Percentiles rank a stretch among this genome's conserved stretches.
Evolutionary conservation across 2,329 filamentous ascomycete species (phyloP).

Genomic region (Epicoccum sorghinum): DNA sequence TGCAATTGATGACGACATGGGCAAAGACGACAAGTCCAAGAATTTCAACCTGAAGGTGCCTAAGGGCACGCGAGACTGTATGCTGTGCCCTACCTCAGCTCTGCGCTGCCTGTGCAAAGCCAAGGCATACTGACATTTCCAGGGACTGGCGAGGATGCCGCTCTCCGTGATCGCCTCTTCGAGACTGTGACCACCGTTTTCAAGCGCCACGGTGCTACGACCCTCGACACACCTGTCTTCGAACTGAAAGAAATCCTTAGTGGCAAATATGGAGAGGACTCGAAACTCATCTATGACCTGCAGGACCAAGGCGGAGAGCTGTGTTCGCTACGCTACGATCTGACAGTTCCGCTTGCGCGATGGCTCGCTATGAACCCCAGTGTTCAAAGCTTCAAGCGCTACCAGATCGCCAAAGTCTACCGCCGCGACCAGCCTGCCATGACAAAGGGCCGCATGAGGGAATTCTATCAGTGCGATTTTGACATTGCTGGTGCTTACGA

Average conservation of each 20-base stretch:
- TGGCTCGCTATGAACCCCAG: slow-evolving; percentile 91
- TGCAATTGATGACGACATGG: slow-evolving; percentile 49
- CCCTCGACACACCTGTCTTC: slow-evolving; percentile 70
- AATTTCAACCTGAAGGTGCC: slow-evolving; percentile 80
- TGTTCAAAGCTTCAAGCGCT: slow-evolving; percentile 85
- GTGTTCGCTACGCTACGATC: slow-evolving; percentile 82
- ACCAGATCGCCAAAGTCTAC: slow-evolving; percentile 94
- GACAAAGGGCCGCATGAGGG: slow-evolving; percentile 89
- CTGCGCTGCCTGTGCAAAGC: not conserved
- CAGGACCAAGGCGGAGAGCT: slow-evolving; percentile 87
- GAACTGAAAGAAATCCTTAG: slow-evolving; percentile 85
- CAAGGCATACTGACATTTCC: slow-evolving; percentile 19
- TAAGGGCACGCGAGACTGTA: slow-evolving; percentile 89
- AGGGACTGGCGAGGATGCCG: slow-evolving; percentile 44
- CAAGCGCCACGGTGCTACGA: slow-evolving; percentile 48
- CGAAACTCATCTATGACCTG: slow-evolving; percentile 89
- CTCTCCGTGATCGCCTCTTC: slow-evolving; percentile 46
- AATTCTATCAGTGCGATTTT: slow-evolving; percentile 98
- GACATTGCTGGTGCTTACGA: slow-evolving; percentile 88
- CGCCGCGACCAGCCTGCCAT: slow-evolving; percentile 77
- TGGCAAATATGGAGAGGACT: slow-evolving; percentile 92
- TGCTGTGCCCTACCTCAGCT: slow-evolving; percentile 62
- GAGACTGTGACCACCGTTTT: slow-evolving; percentile 43
- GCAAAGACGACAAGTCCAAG: slow-evolving; percentile 51
- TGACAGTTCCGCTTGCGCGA: slow-evolving; percentile 88